Conservation (phyloP, 129 eudicot species). For the Helianthus tuberosus region DNA sequence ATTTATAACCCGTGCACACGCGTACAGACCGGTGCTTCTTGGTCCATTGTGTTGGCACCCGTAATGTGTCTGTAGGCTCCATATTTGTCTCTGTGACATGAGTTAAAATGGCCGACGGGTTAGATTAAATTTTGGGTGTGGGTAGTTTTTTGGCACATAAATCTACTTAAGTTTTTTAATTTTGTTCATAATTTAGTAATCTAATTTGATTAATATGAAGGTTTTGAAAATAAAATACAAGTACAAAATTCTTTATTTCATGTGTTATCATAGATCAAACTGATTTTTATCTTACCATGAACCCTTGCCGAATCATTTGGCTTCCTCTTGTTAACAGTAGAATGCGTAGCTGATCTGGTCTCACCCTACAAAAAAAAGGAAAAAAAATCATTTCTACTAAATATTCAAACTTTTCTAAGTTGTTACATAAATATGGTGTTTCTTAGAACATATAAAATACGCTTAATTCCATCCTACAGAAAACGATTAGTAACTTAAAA, state of each 20-base stretch:
- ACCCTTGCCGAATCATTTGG: background rate
- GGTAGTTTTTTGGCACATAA: too few species aligned
- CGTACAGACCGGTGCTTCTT: conserved; percentile 12
- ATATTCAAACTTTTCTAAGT: background rate
- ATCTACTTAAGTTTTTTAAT: too few species aligned
- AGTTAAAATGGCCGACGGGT: background rate
- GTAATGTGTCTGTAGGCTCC: background rate
- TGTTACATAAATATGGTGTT: too few species aligned
- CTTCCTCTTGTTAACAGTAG: background rate
- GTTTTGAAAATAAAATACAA: too few species aligned
- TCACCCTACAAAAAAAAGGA: background rate
- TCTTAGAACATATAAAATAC: too few species aligned
- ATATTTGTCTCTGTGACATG: background rate
- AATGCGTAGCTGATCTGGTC: background rate
- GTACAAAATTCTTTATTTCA: too few species aligned
- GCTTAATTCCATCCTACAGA: too few species aligned
- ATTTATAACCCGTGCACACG: background rate
- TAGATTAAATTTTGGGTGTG: background rate
- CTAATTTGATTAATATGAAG: too few species aligned
- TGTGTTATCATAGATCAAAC: too few species aligned
- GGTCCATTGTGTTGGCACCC: background rate
- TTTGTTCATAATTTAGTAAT: too few species aligned
- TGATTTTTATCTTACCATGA: too few species aligned
- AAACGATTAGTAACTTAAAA: background rate
- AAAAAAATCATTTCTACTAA: background rate